A percentile compares a stretch with the other conserved stretches of the same genome.
These are phyloP conservation scores for Fusarium clavum DNA, from an alignment of 2,329 filamentous ascomycete genomes.

Conservation along the genomic window DNA sequence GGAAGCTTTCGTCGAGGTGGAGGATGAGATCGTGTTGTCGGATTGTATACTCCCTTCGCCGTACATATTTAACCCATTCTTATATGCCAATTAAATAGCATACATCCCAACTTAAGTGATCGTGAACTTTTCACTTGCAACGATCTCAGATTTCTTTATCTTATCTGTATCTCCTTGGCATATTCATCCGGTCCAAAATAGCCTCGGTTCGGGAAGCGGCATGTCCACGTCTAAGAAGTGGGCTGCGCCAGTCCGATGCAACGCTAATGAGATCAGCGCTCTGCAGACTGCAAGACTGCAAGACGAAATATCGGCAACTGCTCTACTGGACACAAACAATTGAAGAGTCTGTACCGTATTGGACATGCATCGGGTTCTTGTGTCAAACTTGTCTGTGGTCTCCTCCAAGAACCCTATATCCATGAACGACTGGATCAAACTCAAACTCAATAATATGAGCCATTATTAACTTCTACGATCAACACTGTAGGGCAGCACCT, in stretches of 20 bases:
- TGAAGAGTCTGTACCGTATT: accelerated
- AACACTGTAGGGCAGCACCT: background rate
- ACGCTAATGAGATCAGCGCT: background rate
- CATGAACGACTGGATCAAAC: accelerated
- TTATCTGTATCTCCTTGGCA: background rate
- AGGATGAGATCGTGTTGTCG: background rate
- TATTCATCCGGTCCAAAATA: background rate
- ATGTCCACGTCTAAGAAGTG: background rate
- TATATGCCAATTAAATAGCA: background rate
- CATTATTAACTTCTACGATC: too few species aligned
- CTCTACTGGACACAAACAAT: too few species aligned
- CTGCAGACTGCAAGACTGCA: background rate
- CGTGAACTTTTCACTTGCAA: too few species aligned
- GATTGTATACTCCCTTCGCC: background rate
- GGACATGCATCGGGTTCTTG: background rate
- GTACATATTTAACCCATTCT: background rate
- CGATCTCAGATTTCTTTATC: background rate
- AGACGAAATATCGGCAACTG: background rate
- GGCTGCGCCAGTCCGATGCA: background rate
- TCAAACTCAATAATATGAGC: background rate
- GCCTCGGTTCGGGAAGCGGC: background rate
- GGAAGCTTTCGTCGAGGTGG: too few species aligned
- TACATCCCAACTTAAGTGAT: too few species aligned
- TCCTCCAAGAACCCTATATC: too few species aligned
- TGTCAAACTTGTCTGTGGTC: too few species aligned